phyloP scores from a whole-genome alignment of 2,329 filamentous ascomycete genomes.

The Colletotrichum sp. region DNA sequence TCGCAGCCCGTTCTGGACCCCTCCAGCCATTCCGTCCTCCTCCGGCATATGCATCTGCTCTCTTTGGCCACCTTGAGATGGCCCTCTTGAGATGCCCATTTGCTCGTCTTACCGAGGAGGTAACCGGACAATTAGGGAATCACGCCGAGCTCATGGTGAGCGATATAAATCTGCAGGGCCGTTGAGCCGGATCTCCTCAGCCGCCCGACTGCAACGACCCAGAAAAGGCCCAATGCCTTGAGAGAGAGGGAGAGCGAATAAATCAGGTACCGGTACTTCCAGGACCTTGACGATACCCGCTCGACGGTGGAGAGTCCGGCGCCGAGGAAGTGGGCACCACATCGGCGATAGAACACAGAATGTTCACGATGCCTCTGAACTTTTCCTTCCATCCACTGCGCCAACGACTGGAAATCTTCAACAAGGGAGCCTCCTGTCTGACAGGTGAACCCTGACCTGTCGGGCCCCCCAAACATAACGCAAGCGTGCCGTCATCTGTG shows the following conservation, averaged over 20 bases:
- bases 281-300: not conserved
- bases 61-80: not conserved
- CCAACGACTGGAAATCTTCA: not conserved
- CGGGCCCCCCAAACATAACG: not conserved
- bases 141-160: not conserved
- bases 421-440: not conserved
- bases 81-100: not conserved
- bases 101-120: not conserved
- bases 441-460: not conserved
- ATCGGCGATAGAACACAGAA: slow-evolving; percentile 6
- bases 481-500: slow-evolving; percentile 6
- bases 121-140: not conserved
- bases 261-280: not conserved
- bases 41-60: not conserved
- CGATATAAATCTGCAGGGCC: slow-evolving; percentile 16
- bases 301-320: slow-evolving; percentile 7
- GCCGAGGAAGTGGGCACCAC: slow-evolving; percentile 3
- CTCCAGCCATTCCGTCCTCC: not conserved
- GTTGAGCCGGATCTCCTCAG: not conserved
- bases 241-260: not conserved
- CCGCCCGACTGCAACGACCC: not conserved
- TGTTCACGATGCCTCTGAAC: slow-evolving; percentile 18
- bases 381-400: not conserved
- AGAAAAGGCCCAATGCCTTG: not conserved
- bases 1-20: not conserved